Conservation (phyloP, 176 grass and related monocot genomes). For the Typha latifolia region DNA sequence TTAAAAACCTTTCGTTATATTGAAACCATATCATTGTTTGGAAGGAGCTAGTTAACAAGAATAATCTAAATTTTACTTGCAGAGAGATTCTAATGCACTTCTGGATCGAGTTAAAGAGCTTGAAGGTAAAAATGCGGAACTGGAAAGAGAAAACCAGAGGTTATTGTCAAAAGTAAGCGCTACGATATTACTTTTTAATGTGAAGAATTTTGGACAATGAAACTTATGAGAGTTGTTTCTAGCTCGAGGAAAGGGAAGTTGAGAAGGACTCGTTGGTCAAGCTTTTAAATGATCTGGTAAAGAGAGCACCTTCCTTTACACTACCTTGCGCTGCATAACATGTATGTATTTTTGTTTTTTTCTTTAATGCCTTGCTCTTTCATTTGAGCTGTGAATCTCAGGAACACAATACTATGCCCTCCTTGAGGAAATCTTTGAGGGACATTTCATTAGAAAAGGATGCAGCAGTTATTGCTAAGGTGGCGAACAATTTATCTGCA, state of each 20-base stretch:
- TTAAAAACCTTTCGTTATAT: neutral
- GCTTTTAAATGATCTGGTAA: conserved; percentile 66
- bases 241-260: conserved; percentile 69
- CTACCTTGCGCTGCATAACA: neutral
- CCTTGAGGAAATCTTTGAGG: conserved; percentile 52
- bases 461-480: conserved; percentile 74
- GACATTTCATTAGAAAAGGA: conserved; percentile 86
- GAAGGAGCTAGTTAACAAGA: neutral
- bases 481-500: conserved; percentile 16
- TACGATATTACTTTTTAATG: neutral
- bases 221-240: conserved; percentile 12
- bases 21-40: neutral
- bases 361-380: neutral
- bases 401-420: conserved; percentile 58
- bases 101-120: conserved; percentile 53
- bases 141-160: conserved; percentile 59
- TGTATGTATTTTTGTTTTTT: too few species aligned
- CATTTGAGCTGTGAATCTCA: conserved; percentile 22
- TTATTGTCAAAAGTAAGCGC: conserved; percentile 49
- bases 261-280: conserved; percentile 67
- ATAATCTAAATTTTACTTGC: conserved; percentile 19
- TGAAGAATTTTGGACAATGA: conserved; percentile 2
- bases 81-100: conserved; percentile 34
- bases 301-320: conserved; percentile 15
- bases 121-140: conserved; percentile 51